phyloP scores from a whole-genome alignment of 768 basidiomycete genomes.

The Lactarius sp. region DNA sequence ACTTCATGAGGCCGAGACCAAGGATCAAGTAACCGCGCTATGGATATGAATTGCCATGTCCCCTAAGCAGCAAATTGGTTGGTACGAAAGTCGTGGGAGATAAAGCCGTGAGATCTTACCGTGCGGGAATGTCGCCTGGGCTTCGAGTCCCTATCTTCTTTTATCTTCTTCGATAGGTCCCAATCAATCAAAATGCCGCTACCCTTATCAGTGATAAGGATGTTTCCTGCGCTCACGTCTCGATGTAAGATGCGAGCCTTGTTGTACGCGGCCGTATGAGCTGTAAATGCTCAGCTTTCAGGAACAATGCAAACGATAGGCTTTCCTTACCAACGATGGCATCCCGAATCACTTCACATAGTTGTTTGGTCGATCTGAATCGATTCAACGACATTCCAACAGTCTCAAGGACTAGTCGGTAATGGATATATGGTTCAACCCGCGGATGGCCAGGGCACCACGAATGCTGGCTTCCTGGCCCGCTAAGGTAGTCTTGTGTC shows the following conservation, averaged over 20 bases:
- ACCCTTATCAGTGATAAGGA: conserved; percentile 7
- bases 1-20: neutral
- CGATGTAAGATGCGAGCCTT: neutral
- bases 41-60: neutral
- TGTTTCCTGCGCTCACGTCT: conserved; percentile 6
- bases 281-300: neutral
- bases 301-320: neutral
- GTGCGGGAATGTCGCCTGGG: neutral
- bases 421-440: neutral
- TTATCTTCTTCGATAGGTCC: conserved; percentile 5
- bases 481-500: neutral
- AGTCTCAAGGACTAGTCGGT: neutral
- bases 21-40: neutral
- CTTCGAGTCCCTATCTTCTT: neutral
- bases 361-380: neutral
- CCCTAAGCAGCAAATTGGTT: neutral
- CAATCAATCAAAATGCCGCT: conserved; percentile 5
- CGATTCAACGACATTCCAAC: neutral
- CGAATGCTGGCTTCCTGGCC: neutral
- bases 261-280: neutral
- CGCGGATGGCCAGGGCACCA: neutral
- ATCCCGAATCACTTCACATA: neutral
- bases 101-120: neutral
- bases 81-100: neutral
- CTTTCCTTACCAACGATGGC: neutral